These are phyloP conservation scores for Suillus sp. DNA, from an alignment of 768 basidiomycete species.

Conservation along the genomic window DNA sequence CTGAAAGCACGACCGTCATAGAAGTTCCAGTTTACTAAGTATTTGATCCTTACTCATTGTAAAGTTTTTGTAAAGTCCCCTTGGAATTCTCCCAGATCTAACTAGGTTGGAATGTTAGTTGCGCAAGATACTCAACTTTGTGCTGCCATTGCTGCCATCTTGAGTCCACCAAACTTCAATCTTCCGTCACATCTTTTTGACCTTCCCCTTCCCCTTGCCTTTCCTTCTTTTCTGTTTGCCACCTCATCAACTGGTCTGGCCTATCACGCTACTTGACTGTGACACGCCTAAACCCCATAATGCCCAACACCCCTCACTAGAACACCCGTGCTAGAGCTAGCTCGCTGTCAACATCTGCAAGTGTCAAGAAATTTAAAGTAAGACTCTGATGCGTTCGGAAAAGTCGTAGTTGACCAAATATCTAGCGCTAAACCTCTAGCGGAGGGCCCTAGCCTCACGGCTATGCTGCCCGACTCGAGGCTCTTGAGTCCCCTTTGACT, in stretches of 20 bases:
- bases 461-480: not conserved
- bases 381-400: not conserved
- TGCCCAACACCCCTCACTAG: not conserved
- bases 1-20: not conserved
- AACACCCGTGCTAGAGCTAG: not conserved
- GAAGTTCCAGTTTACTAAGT: not conserved
- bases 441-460: not conserved
- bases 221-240: not conserved
- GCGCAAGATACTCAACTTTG: not conserved
- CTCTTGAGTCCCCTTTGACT: not conserved
- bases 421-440: not conserved
- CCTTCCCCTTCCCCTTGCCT: not conserved
- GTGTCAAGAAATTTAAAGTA: not conserved
- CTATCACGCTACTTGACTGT: not conserved
- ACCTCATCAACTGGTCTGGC: not conserved
- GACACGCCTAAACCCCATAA: not conserved
- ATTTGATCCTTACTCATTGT: not conserved
- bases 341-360: not conserved
- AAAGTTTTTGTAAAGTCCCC: no score
- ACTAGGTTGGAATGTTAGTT: not conserved
- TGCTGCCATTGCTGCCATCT: not conserved
- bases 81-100: not conserved
- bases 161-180: not conserved
- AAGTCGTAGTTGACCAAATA: not conserved
- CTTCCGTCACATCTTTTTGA: not conserved